These are phyloP conservation scores for Sanghuangporus baumii DNA, from an alignment of 1,284 basidiomycete genomes.

Conservation along the genomic window DNA sequence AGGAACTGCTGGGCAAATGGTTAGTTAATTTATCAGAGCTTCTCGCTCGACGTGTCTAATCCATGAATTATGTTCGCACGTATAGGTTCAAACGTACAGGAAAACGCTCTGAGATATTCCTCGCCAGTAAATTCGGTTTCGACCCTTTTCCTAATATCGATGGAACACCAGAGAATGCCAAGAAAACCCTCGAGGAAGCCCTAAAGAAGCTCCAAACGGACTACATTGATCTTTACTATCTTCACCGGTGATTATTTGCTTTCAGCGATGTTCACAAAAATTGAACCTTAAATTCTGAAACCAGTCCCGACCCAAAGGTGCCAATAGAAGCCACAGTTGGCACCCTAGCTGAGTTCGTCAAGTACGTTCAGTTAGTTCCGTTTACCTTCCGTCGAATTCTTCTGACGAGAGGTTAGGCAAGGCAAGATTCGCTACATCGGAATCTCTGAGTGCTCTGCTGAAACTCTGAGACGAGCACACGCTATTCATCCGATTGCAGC, in stretches of 20 bases:
- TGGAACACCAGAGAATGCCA: constrained; percentile 32
- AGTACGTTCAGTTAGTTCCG: constrained; percentile 28
- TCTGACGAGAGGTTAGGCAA: constrained; percentile 28
- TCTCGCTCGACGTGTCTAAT: background rate
- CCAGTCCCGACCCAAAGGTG: constrained; percentile 35
- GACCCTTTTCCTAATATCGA: constrained; percentile 21
- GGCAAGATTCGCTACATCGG: constrained; percentile 62
- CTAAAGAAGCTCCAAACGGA: constrained; percentile 39
- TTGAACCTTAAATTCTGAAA: background rate
- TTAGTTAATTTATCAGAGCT: constrained; percentile 10
- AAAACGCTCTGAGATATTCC: constrained; percentile 40
- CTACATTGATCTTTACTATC: constrained; percentile 42
- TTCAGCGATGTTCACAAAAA: background rate
- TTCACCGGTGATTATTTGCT: constrained; percentile 29
- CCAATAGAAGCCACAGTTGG: constrained; percentile 48
- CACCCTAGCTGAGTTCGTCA: constrained; percentile 50
- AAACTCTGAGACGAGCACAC: constrained; percentile 57
- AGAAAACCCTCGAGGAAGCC: constrained; percentile 31
- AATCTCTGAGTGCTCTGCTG: constrained; percentile 53
- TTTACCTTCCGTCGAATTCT: background rate
- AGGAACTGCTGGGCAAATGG: constrained; percentile 42
- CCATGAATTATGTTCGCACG: background rate
- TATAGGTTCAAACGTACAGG: constrained; percentile 41
- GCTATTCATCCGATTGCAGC: constrained; percentile 56
- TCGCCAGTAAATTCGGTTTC: constrained; percentile 48